Conservation (phyloP, 2,329 filamentous ascomycete species). For the Teratosphaeria destructans region DNA sequence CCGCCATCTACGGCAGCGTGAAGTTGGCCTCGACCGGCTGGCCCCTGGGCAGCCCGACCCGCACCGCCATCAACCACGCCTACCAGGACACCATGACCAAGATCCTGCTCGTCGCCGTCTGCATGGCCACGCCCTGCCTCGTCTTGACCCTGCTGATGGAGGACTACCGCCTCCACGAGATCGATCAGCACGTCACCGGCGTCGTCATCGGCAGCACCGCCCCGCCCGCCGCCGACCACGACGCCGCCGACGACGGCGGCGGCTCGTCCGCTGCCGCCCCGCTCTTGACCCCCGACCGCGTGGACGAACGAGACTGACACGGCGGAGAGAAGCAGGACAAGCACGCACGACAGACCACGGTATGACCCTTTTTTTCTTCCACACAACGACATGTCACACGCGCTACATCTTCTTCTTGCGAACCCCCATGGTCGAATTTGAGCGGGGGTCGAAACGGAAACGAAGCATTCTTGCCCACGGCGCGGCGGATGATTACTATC, state of each 20-base stretch:
- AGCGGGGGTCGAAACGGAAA: neutral
- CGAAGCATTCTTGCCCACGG: neutral
- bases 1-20: conserved; percentile 43
- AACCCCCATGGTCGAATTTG: neutral
- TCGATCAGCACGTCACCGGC: conserved; percentile 34
- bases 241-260: neutral
- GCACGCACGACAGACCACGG: neutral
- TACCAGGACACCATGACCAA: conserved; percentile 57
- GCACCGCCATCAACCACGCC: conserved; percentile 51
- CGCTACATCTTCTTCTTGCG: neutral
- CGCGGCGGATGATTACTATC: neutral
- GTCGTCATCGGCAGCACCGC: conserved; percentile 30
- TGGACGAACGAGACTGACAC: neutral
- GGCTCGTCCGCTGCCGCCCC: neutral
- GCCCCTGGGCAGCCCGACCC: conserved; percentile 44
- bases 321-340: neutral
- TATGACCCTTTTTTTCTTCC: neutral
- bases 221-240: neutral
- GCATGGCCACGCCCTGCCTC: conserved; percentile 47
- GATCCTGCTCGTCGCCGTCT: conserved; percentile 45
- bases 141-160: conserved; percentile 46
- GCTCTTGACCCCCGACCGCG: neutral
- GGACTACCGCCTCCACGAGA: conserved; percentile 47
- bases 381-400: neutral
- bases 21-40: conserved; percentile 42